A percentile compares a stretch with the other conserved stretches of the same genome.
These are phyloP conservation scores for Pezicula neosporulosa DNA, from an alignment of 2,329 filamentous ascomycete species.

Conservation along the genomic window DNA sequence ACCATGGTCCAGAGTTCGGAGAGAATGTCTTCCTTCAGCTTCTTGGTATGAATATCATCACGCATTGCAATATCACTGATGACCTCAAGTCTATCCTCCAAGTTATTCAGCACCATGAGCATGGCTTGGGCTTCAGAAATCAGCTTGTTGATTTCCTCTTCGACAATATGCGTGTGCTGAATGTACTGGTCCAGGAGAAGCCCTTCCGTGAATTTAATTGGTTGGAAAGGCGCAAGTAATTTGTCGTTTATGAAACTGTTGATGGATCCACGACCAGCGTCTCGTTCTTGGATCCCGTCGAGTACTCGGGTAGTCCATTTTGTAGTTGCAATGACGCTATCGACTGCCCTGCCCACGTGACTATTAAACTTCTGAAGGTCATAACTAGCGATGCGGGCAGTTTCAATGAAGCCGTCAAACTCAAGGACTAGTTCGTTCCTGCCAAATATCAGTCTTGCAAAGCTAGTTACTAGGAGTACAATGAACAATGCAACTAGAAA, in stretches of 20 bases:
- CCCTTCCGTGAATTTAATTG: slow-evolving; percentile 54
- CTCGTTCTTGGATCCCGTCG: slow-evolving; percentile 25
- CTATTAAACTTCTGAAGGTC: slow-evolving; percentile 74
- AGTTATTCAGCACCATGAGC: slow-evolving; percentile 59
- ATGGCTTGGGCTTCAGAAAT: slow-evolving; percentile 70
- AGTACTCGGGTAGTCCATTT: slow-evolving; percentile 63
- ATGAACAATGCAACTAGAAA: slow-evolving; percentile 2
- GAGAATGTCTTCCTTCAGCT: slow-evolving; percentile 62
- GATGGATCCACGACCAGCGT: slow-evolving; percentile 29
- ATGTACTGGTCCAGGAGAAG: slow-evolving; percentile 71
- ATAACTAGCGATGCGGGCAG: slow-evolving; percentile 58
- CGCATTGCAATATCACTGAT: slow-evolving; percentile 68
- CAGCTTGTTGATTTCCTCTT: slow-evolving; percentile 64
- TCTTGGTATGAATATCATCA: slow-evolving; percentile 56
- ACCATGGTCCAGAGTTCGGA: slow-evolving; percentile 71
- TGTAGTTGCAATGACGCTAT: slow-evolving; percentile 72
- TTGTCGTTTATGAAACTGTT: slow-evolving; percentile 39
- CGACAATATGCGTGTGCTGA: slow-evolving; percentile 65
- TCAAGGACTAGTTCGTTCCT: slow-evolving; percentile 71
- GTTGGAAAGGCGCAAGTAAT: slow-evolving; percentile 58
- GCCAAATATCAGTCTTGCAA: slow-evolving; percentile 1
- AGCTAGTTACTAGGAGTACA: slow-evolving; percentile 9
- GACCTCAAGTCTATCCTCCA: slow-evolving; percentile 65
- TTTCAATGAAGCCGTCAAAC: slow-evolving; percentile 72
- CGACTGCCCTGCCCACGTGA: slow-evolving; percentile 69